Base-by-base conservation (phyloP, 148 eudicot species). In the Persicaria maculosa region DNA sequence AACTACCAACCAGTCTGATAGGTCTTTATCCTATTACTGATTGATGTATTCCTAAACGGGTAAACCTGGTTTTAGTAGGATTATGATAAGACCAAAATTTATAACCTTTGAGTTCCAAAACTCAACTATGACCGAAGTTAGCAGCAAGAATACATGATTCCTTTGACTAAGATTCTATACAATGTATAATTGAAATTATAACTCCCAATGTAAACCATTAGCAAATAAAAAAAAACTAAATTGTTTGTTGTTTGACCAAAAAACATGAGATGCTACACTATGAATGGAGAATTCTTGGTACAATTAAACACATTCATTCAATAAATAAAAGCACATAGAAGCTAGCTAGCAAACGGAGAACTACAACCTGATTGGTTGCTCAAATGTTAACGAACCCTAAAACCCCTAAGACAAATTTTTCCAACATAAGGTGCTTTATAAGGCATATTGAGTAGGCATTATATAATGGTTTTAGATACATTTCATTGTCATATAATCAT, bases 331-430 rank as follows among this genome's bases (percentile, higher is more conserved):
- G 5, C n/a, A 12, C 14, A 31, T 17, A 36, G 68, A 22, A 22
- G 25, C 25, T 16, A 64, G 45, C n/a, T 36, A 70, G 73, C 31
- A 70, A 47, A 47, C 52, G 73, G 46, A 17, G 54, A 46, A 47
- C 52, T n/a, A 76, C 52, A 73, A 96, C 99, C 99, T 89, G 78
- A 96, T 90, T 68, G 97, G 93, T 76, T 90, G 95, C 85, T 96
- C 99, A 36, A 97, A 96, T 22, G 85, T 92, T 22, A 22, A 22
- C 25, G 25, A 22, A 22, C 25, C 25, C 25, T 22, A 22, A 22
- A 22, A 22, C 25, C 25, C 25, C 25, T 22, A 22, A 22, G 25
- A 0, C 25, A 22, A 22, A 22, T 22, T 22, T 22, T 22, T 22
- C 25, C 25, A 22, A 22, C 1, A 22, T 22, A 22, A 22, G 25